These are phyloP conservation scores for Vigna nakashimae DNA, from an alignment of 306 rosid genomes.

Conservation along the genomic window DNA sequence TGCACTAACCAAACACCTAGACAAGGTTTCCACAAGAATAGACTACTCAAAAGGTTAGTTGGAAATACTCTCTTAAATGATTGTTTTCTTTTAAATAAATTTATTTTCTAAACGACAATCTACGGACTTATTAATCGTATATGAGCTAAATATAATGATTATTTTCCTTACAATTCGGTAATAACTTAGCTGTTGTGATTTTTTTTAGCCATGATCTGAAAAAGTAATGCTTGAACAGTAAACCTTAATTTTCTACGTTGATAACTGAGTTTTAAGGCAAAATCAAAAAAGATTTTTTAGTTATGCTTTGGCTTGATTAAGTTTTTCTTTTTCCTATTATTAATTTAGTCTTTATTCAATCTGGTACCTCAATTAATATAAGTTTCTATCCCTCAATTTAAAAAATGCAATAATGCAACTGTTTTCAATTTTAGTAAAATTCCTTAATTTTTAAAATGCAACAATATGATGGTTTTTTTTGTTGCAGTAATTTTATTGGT, in stretches of 20 bases:
- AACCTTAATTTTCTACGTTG: not conserved
- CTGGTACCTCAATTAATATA: too few relatives aligned
- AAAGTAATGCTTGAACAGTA: not conserved
- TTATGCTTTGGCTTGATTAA: too few relatives aligned
- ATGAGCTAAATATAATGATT: not conserved
- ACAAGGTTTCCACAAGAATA: constrained; percentile 60
- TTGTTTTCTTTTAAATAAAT: not conserved
- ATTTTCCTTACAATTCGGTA: not conserved
- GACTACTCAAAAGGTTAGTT: constrained; percentile 65
- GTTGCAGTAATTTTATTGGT: too few relatives aligned
- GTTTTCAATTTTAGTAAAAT: too few relatives aligned
- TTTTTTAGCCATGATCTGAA: not conserved
- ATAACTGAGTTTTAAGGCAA: not conserved
- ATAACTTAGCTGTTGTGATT: not conserved
- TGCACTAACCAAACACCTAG: constrained; percentile 57
- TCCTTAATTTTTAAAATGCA: too few relatives aligned
- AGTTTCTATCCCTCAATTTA: too few relatives aligned
- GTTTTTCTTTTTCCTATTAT: too few relatives aligned
- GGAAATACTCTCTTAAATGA: not conserved
- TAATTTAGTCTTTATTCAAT: too few relatives aligned
- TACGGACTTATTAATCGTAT: not conserved
- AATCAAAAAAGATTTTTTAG: not conserved
- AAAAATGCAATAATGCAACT: too few relatives aligned
- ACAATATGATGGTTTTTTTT: too few relatives aligned
- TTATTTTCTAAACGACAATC: not conserved